Percentiles rank a stretch among this genome's conserved stretches.
Evolutionary conservation across 2,329 filamentous ascomycete genomes (phyloP).

Genomic region (Colletotrichum limetticola): DNA sequence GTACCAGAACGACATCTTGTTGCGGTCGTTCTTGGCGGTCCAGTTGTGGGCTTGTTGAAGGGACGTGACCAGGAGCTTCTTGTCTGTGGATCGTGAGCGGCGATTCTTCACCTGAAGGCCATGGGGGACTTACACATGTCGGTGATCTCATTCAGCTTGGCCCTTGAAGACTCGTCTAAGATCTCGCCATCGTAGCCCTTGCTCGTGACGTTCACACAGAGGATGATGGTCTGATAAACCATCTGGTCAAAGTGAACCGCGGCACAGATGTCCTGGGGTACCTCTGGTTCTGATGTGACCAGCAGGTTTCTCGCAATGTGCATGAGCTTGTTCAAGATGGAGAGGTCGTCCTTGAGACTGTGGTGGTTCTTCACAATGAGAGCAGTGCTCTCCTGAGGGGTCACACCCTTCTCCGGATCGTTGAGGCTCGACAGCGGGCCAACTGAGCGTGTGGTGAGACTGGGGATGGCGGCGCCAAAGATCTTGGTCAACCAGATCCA

Average conservation of each 20-base stretch:
- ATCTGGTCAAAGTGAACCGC: conserved; percentile 73
- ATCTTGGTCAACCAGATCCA: conserved; percentile 74
- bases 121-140: conserved; percentile 65
- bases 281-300: conserved; percentile 71
- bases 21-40: conserved; percentile 75
- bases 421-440: conserved; percentile 64
- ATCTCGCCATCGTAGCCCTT: conserved; percentile 75
- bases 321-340: conserved; percentile 74
- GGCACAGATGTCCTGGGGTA: conserved; percentile 73
- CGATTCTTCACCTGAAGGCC: not conserved
- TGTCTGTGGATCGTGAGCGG: conserved; percentile 56
- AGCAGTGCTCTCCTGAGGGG: conserved; percentile 70
- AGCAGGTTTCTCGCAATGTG: conserved; percentile 73
- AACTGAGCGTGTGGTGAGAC: conserved; percentile 68
- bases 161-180: conserved; percentile 66
- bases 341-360: conserved; percentile 69
- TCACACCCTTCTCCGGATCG: conserved; percentile 65
- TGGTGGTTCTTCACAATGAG: conserved; percentile 72
- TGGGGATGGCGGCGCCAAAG: conserved; percentile 70
- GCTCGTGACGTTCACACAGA: conserved; percentile 74
- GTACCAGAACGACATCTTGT: conserved; percentile 77
- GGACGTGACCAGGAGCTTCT: conserved; percentile 73
- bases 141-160: conserved; percentile 70
- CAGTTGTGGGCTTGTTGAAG: conserved; percentile 76
- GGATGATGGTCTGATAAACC: conserved; percentile 72